A percentile compares a stretch with the other conserved stretches of the same genome.
These are phyloP conservation scores for Candida michaelii DNA, from an alignment of 805 yeast species.

Conservation along the genomic window DNA sequence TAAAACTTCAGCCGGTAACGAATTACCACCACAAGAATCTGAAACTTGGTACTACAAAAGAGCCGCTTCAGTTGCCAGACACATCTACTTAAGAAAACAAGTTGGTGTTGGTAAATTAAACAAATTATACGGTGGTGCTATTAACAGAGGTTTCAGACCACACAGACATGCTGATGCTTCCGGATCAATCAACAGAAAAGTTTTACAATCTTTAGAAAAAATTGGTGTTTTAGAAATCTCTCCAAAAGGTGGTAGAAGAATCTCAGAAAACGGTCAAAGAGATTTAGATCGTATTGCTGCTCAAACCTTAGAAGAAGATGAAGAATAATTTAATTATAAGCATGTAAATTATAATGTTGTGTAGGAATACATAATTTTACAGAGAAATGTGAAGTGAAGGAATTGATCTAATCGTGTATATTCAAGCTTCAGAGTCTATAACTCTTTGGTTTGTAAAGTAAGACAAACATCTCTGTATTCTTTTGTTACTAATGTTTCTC, in stretches of 20 bases:
- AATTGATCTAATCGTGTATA: too few species aligned
- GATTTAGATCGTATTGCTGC: constrained; percentile 99
- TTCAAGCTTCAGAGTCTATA: too few species aligned
- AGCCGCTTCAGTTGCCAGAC: constrained; percentile 99
- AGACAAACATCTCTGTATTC: constrained; percentile 1
- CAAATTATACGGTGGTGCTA: constrained; percentile 99
- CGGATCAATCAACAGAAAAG: constrained; percentile 98
- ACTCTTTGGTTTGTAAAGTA: background rate
- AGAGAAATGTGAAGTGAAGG: background rate
- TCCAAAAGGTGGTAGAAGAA: constrained; percentile 98
- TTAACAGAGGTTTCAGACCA: constrained; percentile 99
- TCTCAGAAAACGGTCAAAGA: constrained; percentile 99
- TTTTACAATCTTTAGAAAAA: constrained; percentile 96
- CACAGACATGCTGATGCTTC: constrained; percentile 98
- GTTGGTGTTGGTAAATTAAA: constrained; percentile 99
- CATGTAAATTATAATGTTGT: constrained; percentile 21
- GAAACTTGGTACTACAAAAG: constrained; percentile 99
- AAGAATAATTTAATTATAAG: constrained; percentile 35
- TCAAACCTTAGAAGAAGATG: constrained; percentile 93
- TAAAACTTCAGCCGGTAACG: constrained; percentile 98
- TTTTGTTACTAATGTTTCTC: constrained; percentile 17
- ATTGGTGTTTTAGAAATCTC: constrained; percentile 95
- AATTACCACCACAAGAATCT: constrained; percentile 99
- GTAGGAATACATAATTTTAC: constrained; percentile 11
- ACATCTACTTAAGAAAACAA: constrained; percentile 98